Conservation (phyloP, 768 basidiomycete species). For the Coprinopsis strossmayeri region DNA sequence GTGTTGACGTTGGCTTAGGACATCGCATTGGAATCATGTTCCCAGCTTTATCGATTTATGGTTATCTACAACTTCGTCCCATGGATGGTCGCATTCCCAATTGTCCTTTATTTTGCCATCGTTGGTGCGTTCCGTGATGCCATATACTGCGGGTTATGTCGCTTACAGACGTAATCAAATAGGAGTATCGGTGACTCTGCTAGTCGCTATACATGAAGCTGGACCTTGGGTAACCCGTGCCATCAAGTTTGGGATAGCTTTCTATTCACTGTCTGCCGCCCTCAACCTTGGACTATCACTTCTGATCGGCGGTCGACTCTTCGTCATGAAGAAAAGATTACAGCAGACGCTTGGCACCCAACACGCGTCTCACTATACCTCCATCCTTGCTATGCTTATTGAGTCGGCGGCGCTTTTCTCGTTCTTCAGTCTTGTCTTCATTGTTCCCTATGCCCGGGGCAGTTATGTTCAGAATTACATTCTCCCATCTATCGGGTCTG, state of each 20-base stretch:
- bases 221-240: conserved; percentile 12
- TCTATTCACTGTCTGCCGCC: conserved; percentile 28
- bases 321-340: conserved; percentile 20
- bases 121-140: no score
- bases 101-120: no score
- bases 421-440: conserved; percentile 23
- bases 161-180: no score
- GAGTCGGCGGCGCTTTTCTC: conserved; percentile 33
- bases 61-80: no score
- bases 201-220: no score
- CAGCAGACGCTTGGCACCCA: conserved; percentile 18
- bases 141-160: no score
- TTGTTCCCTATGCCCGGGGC: conserved; percentile 25
- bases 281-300: conserved; percentile 31
- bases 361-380: conserved; percentile 22
- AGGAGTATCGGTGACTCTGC: no score
- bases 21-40: no score
- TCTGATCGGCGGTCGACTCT: conserved; percentile 29
- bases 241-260: conserved; percentile 28
- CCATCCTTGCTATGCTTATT: conserved; percentile 27
- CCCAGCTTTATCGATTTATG: no score
- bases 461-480: conserved; percentile 23
- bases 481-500: conserved; percentile 17
- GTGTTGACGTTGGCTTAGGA: no score
- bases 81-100: no score